Conservation (phyloP, 495 filamentous ascomycete species). For the Daldinia concentrica region DNA sequence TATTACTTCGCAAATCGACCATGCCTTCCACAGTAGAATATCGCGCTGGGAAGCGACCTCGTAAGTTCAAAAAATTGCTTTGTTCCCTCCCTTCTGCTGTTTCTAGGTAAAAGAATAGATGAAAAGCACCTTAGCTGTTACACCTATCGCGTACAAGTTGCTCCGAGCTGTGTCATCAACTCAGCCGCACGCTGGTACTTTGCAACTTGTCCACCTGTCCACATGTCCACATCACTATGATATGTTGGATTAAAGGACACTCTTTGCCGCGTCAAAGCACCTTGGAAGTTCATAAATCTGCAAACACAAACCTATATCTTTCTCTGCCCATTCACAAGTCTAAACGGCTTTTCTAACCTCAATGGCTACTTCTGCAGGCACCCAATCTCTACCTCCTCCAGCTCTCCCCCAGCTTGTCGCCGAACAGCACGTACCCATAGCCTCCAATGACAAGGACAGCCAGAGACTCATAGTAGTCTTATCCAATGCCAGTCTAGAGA, state of each 20-base stretch:
- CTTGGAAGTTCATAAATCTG: neutral
- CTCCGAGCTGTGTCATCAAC: conserved; percentile 25
- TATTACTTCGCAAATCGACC: neutral
- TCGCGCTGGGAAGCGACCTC: conserved; percentile 46
- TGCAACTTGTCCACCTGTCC: neutral
- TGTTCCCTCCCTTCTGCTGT: neutral
- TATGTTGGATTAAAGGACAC: conserved; percentile 10
- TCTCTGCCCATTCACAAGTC: neutral
- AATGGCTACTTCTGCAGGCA: conserved; percentile 57
- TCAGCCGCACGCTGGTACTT: conserved; percentile 19
- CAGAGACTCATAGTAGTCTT: conserved; percentile 94
- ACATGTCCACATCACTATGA: conserved; percentile 13
- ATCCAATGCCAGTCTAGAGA: conserved; percentile 96
- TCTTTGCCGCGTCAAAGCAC: neutral
- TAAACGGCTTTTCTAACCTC: conserved; percentile 26
- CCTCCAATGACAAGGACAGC: conserved; percentile 84
- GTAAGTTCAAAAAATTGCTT: conserved; percentile 42
- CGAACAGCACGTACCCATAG: conserved; percentile 88
- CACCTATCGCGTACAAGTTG: conserved; percentile 28
- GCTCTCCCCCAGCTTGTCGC: conserved; percentile 89
- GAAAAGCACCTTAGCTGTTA: neutral
- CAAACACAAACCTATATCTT: neutral
- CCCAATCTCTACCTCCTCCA: conserved; percentile 93
- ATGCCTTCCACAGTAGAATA: conserved; percentile 40
- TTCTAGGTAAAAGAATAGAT: neutral